phyloP scores from a whole-genome alignment of 2,329 filamentous ascomycete genomes.

The Aspergillus neoniger region DNA sequence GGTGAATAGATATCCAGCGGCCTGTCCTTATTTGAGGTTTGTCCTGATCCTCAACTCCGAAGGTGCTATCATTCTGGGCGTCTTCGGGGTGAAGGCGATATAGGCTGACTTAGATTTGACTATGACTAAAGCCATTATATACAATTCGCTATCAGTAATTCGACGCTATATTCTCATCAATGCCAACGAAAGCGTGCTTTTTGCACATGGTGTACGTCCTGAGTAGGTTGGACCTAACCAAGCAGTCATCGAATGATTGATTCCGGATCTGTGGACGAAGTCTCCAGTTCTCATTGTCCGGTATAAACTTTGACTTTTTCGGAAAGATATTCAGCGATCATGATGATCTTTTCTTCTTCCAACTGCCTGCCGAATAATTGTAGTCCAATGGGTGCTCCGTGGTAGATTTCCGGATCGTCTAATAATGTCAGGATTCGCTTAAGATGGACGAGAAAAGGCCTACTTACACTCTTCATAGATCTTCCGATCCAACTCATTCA shows the following conservation, averaged over 20 bases:
- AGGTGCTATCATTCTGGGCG: neutral
- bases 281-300: too few species aligned
- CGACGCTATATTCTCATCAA: too few species aligned
- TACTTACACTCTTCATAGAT: neutral
- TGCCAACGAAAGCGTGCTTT: too few species aligned
- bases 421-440: neutral
- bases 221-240: too few species aligned
- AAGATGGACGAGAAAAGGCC: constrained; percentile 23
- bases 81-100: too few species aligned
- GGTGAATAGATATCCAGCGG: neutral
- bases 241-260: too few species aligned
- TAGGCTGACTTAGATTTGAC: too few species aligned
- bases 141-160: too few species aligned
- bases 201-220: too few species aligned
- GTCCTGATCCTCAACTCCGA: neutral
- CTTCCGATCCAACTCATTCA: neutral
- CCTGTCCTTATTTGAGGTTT: neutral
- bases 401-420: neutral
- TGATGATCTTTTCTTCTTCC: constrained; percentile 13
- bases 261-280: too few species aligned
- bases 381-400: neutral
- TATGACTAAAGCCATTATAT: too few species aligned
- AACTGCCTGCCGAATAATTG: neutral
- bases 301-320: too few species aligned
- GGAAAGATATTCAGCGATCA: neutral